Evolutionary conservation across 441 rosid species (phyloP), one percentile per base, ranked within the genome.

Genomic region (Gossypium schwendimanii): DNA sequence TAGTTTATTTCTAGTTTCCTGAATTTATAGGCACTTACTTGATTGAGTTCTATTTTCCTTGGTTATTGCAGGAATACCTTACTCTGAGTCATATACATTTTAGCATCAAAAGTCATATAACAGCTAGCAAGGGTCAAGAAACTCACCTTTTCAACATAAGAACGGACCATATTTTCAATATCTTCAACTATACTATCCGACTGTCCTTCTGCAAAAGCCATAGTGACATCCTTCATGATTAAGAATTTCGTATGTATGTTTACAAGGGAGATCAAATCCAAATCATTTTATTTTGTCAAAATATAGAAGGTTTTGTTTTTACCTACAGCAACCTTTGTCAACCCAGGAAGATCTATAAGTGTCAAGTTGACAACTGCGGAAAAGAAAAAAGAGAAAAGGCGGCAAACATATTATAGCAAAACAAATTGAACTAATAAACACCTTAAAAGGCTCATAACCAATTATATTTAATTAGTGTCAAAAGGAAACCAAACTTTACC

Each of bases 281-380:
- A 45, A 64, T 57, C 15, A 31, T 24, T 54, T 59, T 15, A 52
- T 6, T 36, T 50, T 59, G 62, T 31, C 53, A 55, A 59, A 26
- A 64, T 28, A 68, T 12, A 10, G 75, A 69, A 28, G 23, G n/a
- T 12, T 18, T 62, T 36, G 10, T 39, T 70, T 76, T 90, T 89
- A 95, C 98, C 99, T 81, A 91, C 97, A 78, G 99, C 99, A 79
- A 96, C 99, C 87, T 96, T 96, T 2, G 98, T 96, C 93, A 96
- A 86, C 23, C 99, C 99, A 77, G 99, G 99, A 79, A 96, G 94
- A 90, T 96, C 99, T 72, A 96, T 89, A 72, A 96, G 90, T 64
- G 99, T 96, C 83, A 96, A 82, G 79, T 96, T 93, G 82, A 96
- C 99, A 80, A 96, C 99, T 96, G 97, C 77, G 72, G 60, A 55